Conservation (phyloP, 768 basidiomycete species). For the Xerocomellus dryophilus region DNA sequence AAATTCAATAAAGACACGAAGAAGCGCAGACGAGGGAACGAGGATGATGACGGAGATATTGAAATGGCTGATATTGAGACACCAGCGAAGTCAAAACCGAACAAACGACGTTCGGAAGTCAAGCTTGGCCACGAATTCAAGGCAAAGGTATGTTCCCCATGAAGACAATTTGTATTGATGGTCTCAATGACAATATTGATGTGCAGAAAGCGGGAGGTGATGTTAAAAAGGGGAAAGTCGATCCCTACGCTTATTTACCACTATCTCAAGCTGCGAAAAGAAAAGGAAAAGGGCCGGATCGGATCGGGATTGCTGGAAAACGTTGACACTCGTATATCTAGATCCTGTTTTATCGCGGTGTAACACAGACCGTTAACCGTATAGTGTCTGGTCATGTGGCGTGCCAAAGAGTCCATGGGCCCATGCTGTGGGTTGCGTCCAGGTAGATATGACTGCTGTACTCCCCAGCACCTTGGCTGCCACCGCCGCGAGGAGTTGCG, state of each 20-base stretch:
- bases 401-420: constrained; percentile 58
- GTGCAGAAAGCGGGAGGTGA: constrained; percentile 91
- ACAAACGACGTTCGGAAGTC: constrained; percentile 50
- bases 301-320: constrained; percentile 63
- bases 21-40: constrained; percentile 75
- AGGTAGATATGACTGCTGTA: constrained; percentile 33
- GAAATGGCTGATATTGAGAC: constrained; percentile 75
- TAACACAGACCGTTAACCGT: constrained; percentile 44
- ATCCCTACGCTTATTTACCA: constrained; percentile 91
- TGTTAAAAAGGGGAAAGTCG: constrained; percentile 79
- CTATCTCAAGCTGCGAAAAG: constrained; percentile 79
- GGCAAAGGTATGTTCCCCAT: constrained; percentile 69
- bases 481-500: constrained; percentile 55
- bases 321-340: constrained; percentile 35
- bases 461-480: constrained; percentile 46
- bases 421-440: constrained; percentile 72
- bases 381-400: constrained; percentile 69
- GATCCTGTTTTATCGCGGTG: background rate
- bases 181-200: constrained; percentile 5
- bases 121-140: constrained; percentile 87
- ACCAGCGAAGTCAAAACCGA: constrained; percentile 41
- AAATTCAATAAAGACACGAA: constrained; percentile 98
- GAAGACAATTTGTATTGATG: background rate
- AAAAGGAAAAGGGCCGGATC: constrained; percentile 43
- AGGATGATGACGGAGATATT: constrained; percentile 57